Conservation (phyloP, 345 rosid species). For the Heritiera littoralis region DNA sequence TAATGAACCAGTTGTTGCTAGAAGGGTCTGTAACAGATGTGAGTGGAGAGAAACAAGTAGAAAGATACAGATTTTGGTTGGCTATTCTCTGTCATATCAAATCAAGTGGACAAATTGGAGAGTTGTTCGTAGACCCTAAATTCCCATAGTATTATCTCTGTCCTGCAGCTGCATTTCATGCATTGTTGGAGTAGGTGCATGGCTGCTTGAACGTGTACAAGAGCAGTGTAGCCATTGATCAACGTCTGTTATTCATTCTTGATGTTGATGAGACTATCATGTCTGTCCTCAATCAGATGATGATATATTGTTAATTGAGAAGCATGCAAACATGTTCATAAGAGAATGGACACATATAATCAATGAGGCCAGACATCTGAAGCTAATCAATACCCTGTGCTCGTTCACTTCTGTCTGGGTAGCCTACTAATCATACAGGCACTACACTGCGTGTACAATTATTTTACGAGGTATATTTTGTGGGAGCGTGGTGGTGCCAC, state of each 20-base stretch:
- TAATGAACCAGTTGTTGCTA: slow-evolving; percentile 41
- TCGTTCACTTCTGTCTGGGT: slow-evolving; percentile 15
- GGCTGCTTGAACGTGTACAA: slow-evolving; percentile 13
- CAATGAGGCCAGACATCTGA: background rate
- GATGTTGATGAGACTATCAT: slow-evolving; percentile 4
- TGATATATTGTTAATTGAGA: background rate
- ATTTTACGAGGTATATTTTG: slow-evolving; percentile 19
- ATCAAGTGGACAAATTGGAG: slow-evolving; percentile 44
- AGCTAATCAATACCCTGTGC: background rate
- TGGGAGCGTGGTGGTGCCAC: slow-evolving; percentile 25
- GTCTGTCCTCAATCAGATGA: background rate
- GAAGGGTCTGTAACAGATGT: slow-evolving; percentile 43
- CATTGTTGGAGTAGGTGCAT: slow-evolving; percentile 40
- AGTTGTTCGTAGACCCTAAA: slow-evolving; percentile 38
- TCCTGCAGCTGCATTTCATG: slow-evolving; percentile 32
- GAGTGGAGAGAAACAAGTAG: slow-evolving; percentile 59
- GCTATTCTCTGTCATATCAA: slow-evolving; percentile 71
- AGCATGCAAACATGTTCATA: background rate
- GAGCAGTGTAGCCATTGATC: slow-evolving; percentile 21
- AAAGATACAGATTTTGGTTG: slow-evolving; percentile 72
- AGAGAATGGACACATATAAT: background rate
- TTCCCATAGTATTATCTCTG: slow-evolving; percentile 32
- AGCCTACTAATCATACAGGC: slow-evolving; percentile 23
- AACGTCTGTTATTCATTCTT: background rate
- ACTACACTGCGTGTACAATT: slow-evolving; percentile 13